These are phyloP conservation scores for Solanum lycopersicoides DNA, from an alignment of 257 asterid species.

Conservation along the genomic window DNA sequence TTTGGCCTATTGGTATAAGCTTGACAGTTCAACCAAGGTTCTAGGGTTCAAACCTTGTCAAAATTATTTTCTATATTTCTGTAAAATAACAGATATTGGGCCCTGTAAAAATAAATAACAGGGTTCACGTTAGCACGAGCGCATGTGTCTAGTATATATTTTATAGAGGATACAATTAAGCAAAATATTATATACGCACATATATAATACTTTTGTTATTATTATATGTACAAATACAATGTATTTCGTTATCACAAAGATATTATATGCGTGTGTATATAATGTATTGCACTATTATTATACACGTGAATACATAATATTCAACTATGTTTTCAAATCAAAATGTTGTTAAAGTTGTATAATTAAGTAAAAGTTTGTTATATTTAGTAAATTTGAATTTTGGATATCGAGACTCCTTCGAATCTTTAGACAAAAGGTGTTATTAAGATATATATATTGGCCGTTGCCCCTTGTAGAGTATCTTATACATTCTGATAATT, in stretches of 20 bases:
- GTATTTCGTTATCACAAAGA: neutral
- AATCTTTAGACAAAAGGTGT: neutral
- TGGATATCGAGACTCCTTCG: neutral
- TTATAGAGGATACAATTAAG: neutral
- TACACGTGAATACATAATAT: neutral
- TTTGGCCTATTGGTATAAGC: too few species aligned
- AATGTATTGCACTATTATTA: neutral
- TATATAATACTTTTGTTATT: too few species aligned
- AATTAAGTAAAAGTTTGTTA: neutral
- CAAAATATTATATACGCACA: neutral
- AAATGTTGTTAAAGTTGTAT: too few species aligned
- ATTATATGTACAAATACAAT: neutral
- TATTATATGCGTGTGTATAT: too few species aligned
- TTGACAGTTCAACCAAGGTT: too few species aligned
- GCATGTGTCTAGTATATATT: too few species aligned
- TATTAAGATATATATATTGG: too few species aligned
- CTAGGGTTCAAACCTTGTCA: too few species aligned
- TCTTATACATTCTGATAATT: neutral
- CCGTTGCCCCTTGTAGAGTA: rapidly evolving
- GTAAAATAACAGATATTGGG: too few species aligned
- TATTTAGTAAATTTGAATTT: neutral
- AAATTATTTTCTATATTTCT: too few species aligned
- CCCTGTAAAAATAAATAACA: too few species aligned
- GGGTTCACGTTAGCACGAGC: too few species aligned
- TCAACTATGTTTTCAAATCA: neutral